Evolutionary conservation across 306 rosid species (phyloP), one percentile per base, ranked within the genome.

Genomic region (Abrus pulchellus): DNA sequence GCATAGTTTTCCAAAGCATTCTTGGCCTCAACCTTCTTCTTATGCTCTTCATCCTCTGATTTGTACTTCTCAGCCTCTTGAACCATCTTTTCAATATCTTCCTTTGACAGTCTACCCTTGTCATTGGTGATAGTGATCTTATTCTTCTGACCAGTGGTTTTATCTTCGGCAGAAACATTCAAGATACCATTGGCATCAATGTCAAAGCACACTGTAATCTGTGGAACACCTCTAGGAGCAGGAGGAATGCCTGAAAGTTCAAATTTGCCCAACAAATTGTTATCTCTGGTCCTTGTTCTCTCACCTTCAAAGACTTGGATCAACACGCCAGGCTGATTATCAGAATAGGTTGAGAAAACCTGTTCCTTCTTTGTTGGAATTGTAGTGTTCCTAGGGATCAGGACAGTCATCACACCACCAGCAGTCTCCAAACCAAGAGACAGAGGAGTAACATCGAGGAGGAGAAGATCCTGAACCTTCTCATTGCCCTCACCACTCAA

Each of bases 401-500:
- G 14, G 5, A 66, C 72, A 27, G 72, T 66, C 72, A 66, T 66
- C 53, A 66, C 72, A 66, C 72, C 72, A 8, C 72, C 53, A 0
- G 72, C 72, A 20, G 72, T 66, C 72, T 66, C 72, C 53, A 66
- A 43, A 2, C 72, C 72, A 66, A 66, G 72, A 43, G 72, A 66
- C 13, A 66, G 72, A 66, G 72, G 72, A 1, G 72, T 66, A 7
- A 66, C 72, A 66, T 66, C 72, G 0, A 66, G 54, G 8, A 66
- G 72, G 72, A 66, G 72, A 43, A 66, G 72, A 66, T 66, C 72
- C 2, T 66, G 72, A 66, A 66, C 72, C 72, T 66, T 66, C 72
- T 66, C 72, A 66, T 66, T 66, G 52, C 72, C 72, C 53, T 66
- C 72, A 27, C 72, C 72, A 27, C 72, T 66, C 44, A 66, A 2